Evolutionary conservation across 768 basidiomycete genomes (phyloP).

Genomic region (Neoboletus subvelutipes): DNA sequence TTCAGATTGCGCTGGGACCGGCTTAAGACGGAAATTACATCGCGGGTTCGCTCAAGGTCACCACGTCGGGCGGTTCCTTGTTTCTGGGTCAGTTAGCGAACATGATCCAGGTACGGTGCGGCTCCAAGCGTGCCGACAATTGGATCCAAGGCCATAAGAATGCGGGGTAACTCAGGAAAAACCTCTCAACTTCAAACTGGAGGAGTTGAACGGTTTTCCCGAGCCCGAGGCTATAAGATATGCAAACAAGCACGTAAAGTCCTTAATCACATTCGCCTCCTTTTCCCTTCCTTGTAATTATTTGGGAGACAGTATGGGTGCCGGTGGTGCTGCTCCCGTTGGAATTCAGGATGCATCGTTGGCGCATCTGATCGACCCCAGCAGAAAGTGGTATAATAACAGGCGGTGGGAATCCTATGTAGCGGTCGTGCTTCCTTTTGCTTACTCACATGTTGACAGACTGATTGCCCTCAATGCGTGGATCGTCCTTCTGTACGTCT

Average conservation of each 20-base stretch:
- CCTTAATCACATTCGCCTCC: conserved; percentile 17
- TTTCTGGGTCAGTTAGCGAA: neutral
- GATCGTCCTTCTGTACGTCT: conserved; percentile 62
- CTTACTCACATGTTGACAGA: conserved; percentile 32
- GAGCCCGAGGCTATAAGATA: conserved; percentile 10
- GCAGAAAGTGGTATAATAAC: conserved; percentile 76
- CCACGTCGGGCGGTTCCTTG: neutral
- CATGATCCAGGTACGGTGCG: neutral
- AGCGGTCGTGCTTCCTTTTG: neutral
- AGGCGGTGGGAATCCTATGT: conserved; percentile 44
- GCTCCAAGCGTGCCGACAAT: neutral
- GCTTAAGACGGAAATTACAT: neutral
- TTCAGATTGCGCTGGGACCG: neutral
- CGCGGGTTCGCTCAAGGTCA: neutral
- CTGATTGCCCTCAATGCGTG: conserved; percentile 64
- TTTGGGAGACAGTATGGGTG: conserved; percentile 46
- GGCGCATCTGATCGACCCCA: conserved; percentile 60
- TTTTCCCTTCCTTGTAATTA: neutral
- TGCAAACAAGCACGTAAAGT: conserved; percentile 10
- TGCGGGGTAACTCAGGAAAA: conserved; percentile 26
- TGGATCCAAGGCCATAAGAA: neutral
- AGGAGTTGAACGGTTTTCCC: conserved; percentile 6
- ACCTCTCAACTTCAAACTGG: conserved; percentile 4
- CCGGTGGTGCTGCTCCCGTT: conserved; percentile 42
- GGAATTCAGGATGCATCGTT: conserved; percentile 37